A percentile compares a stretch with the other conserved stretches of the same genome.
These are phyloP conservation scores for Chlorella ohadii DNA, from an alignment of 139 green algal genomes.

Conservation along the genomic window DNA sequence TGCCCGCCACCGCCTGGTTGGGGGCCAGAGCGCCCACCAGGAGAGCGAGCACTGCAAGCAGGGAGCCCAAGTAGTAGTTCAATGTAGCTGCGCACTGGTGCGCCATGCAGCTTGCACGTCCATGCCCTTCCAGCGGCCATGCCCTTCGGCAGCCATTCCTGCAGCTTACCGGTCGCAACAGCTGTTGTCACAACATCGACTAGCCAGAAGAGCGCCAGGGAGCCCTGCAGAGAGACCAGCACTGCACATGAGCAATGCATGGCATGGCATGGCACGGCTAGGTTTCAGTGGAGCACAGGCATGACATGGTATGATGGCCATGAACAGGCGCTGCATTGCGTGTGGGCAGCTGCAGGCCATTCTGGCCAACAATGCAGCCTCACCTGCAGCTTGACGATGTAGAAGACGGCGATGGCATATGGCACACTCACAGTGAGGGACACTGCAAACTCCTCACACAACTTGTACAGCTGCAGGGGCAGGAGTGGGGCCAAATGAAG, in stretches of 20 bases:
- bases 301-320: no score
- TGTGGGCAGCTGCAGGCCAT: no score
- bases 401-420: conserved; percentile 60
- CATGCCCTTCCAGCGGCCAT: no score
- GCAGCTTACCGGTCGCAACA: conserved; percentile 47
- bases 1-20: conserved; percentile 76
- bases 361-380: no score
- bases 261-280: no score
- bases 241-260: no score
- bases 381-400: conserved; percentile 31
- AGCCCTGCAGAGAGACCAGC: conserved; percentile 59
- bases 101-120: no score
- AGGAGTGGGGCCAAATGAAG: no score
- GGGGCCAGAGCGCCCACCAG: conserved; percentile 74
- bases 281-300: no score
- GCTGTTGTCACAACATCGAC: conserved; percentile 59
- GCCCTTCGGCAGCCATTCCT: background rate
- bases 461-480: conserved; percentile 78
- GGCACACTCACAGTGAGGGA: conserved; percentile 22
- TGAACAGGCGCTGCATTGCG: no score
- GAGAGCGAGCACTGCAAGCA: conserved; percentile 67
- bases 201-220: conserved; percentile 68
- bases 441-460: conserved; percentile 68
- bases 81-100: no score
- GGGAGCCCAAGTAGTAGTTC: no score